Evolutionary conservation across 352 stramenopile genomes (phyloP).

Genomic region (Phytophthora gonapodyides): DNA sequence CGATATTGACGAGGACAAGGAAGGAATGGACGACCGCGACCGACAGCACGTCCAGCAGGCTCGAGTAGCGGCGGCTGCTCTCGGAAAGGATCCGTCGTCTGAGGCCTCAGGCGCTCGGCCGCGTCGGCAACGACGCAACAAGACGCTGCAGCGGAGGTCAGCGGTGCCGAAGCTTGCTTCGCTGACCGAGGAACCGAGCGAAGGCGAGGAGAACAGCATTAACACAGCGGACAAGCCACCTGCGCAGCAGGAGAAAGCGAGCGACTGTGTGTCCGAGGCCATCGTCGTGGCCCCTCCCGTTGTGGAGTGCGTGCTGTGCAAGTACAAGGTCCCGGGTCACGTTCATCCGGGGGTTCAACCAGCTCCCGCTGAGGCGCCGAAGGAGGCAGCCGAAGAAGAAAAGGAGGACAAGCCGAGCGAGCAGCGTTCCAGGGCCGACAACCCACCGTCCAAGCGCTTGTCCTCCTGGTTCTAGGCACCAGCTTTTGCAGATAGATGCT

Average conservation of each 20-base stretch:
- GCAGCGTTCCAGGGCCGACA: conserved; percentile 20
- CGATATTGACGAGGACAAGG: conserved; percentile 44
- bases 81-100: conserved; percentile 27
- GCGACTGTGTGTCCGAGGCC: conserved; percentile 4
- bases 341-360: conserved; percentile 36
- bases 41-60: conserved; percentile 48
- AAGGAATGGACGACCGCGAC: conserved; percentile 41
- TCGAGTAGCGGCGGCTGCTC: conserved; percentile 34
- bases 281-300: conserved; percentile 23
- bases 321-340: conserved; percentile 66
- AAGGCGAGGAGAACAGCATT: conserved; percentile 17
- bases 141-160: conserved; percentile 50
- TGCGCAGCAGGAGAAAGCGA: neutral
- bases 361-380: conserved; percentile 14
- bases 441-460: conserved; percentile 39
- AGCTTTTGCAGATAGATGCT: conserved; percentile 2
- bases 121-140: conserved; percentile 40
- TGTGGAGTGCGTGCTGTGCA: conserved; percentile 54
- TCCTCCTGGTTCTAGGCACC: conserved; percentile 58
- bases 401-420: conserved; percentile 17
- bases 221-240: neutral
- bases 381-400: conserved; percentile 1
- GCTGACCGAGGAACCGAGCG: conserved; percentile 49
- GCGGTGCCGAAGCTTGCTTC: conserved; percentile 43
- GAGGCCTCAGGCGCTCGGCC: conserved; percentile 3